phyloP scores from a whole-genome alignment of 495 filamentous ascomycete genomes.

The Copromyces sp. region DNA sequence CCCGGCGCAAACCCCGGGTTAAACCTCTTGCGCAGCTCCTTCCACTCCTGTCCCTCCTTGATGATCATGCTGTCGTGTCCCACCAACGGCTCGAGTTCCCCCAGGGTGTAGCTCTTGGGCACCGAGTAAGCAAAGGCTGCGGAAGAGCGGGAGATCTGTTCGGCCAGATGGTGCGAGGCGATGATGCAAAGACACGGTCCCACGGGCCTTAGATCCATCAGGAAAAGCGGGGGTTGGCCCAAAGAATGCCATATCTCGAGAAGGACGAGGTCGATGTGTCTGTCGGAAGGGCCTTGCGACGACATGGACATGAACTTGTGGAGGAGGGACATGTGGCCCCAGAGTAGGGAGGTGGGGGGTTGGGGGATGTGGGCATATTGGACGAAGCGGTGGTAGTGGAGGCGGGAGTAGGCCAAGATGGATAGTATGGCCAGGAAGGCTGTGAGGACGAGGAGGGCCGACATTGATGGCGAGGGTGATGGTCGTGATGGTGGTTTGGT shows the following conservation, averaged over 20 bases:
- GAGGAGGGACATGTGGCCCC: conserved; percentile 22
- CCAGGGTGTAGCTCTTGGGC: conserved; percentile 32
- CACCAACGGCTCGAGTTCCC: conserved; percentile 19
- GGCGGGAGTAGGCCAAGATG: conserved; percentile 10
- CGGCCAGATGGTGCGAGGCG: conserved; percentile 33
- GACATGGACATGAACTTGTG: conserved; percentile 7
- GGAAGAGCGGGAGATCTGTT: conserved; percentile 28
- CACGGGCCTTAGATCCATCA: conserved; percentile 30
- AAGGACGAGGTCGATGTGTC: conserved; percentile 12
- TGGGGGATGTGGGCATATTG: conserved; percentile 25
- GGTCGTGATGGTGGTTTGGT: background rate
- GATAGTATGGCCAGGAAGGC: conserved; percentile 10
- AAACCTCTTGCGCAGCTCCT: conserved; percentile 27
- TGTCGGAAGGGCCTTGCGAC: background rate
- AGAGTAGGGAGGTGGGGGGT: conserved; percentile 17
- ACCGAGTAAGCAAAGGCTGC: conserved; percentile 31
- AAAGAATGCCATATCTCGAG: background rate
- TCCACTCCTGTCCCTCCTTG: conserved; percentile 30
- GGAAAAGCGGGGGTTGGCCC: conserved; percentile 17
- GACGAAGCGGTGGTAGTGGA: conserved; percentile 15
- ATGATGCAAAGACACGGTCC: conserved; percentile 26
- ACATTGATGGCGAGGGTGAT: background rate
- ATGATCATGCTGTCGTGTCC: conserved; percentile 28
- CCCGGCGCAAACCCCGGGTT: conserved; percentile 34
- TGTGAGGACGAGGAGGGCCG: background rate